phyloP scores from a whole-genome alignment of 2,329 filamentous ascomycete genomes.

The Fusarium praegraminearum region DNA sequence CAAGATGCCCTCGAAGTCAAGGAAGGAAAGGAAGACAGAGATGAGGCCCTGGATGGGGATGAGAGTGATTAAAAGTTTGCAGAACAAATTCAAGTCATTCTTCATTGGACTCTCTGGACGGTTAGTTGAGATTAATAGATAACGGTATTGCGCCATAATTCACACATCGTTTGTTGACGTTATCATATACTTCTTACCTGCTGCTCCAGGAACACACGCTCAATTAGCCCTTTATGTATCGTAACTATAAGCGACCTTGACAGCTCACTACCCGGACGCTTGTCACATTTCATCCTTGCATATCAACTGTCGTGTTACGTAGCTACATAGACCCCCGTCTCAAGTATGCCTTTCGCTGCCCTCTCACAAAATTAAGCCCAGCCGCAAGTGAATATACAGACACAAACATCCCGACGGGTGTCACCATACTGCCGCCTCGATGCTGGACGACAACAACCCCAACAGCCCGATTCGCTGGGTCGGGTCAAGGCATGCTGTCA shows the following conservation, averaged over 20 bases:
- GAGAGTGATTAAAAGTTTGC: slow-evolving; percentile 63
- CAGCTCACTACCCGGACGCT: background rate
- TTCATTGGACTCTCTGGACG: background rate
- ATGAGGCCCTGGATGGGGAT: slow-evolving; percentile 72
- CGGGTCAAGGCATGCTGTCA: slow-evolving; percentile 22
- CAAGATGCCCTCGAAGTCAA: slow-evolving; percentile 66
- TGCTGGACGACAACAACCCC: slow-evolving; percentile 11
- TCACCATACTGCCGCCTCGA: slow-evolving; percentile 12
- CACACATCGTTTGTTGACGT: background rate
- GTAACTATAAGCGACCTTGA: slow-evolving; percentile 1
- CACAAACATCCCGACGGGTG: slow-evolving; percentile 36
- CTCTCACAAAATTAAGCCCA: slow-evolving; percentile 28
- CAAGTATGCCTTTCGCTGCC: slow-evolving; percentile 6
- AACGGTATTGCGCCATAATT: background rate
- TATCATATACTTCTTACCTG: background rate
- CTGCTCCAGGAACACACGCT: background rate
- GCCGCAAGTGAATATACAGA: slow-evolving; percentile 3
- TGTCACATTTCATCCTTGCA: background rate
- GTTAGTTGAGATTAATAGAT: background rate
- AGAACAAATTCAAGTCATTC: slow-evolving; percentile 6
- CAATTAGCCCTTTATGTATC: background rate
- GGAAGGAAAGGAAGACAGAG: slow-evolving; percentile 61
- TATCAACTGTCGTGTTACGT: slow-evolving; percentile 19
- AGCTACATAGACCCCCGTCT: background rate
- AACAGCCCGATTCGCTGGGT: slow-evolving; percentile 32